Evolutionary conservation across 179 eudicot genomes (phyloP).

Genomic region (Gypsophila paniculata): DNA sequence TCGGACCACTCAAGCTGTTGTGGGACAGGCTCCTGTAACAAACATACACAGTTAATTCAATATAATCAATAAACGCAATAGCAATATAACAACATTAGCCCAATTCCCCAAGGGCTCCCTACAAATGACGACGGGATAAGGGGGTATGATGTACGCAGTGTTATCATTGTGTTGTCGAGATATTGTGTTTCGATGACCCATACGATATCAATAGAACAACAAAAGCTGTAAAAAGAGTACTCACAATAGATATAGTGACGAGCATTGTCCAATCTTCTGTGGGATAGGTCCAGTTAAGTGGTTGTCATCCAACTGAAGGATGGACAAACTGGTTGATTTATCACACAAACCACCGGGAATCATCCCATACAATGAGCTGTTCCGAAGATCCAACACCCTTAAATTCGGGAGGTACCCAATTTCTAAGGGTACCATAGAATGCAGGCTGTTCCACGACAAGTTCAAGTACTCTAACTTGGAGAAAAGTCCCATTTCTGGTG

Average conservation of each 20-base stretch:
- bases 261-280: conserved; percentile 70
- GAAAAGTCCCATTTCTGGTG: conserved; percentile 74
- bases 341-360: conserved; percentile 80
- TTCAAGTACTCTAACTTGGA: conserved; percentile 68
- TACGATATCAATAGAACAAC: not conserved
- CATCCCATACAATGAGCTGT: conserved; percentile 48
- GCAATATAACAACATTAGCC: not conserved
- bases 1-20: conserved; percentile 61
- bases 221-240: conserved; percentile 22
- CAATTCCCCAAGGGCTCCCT: not conserved
- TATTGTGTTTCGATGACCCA: not conserved
- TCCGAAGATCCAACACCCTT: conserved; percentile 66
- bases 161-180: no score
- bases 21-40: conserved; percentile 77
- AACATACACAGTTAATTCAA: conserved; percentile 9
- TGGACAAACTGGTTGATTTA: conserved; percentile 53
- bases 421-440: conserved; percentile 72
- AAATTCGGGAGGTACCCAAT: conserved; percentile 70
- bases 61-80: not conserved
- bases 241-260: conserved; percentile 82
- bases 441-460: conserved; percentile 70
- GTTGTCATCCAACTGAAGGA: conserved; percentile 88
- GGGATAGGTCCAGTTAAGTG: conserved; percentile 76
- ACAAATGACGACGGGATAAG: not conserved
- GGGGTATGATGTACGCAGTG: no score